Evolutionary conservation across 768 basidiomycete species (phyloP), one percentile per base, ranked within the genome.

Genomic region (Pulveroboletus sp.): DNA sequence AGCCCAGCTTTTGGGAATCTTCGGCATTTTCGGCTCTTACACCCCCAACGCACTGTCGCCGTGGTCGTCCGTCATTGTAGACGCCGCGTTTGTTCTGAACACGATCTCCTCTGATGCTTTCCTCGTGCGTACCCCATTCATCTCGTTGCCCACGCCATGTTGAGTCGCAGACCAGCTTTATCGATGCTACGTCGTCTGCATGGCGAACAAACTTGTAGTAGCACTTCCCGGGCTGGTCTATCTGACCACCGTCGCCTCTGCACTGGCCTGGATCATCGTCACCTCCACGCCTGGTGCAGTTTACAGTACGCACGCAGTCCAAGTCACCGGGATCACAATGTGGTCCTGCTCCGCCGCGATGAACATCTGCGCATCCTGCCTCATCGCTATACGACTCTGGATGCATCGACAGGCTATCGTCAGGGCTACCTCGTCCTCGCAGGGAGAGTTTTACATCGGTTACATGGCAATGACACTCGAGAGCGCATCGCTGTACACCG

Each of bases 381-480:
- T 62, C 15, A 62, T 62, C 21, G 41, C 54, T 1, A 14, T 8
- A 2, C 52, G 62, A 3, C 50, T 62, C 9, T 58, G 40, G 56
- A 49, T 64, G 36, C 52, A 64, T 21, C 46, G 59, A 6, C 62
- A 36, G 1, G 43, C 59, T 0, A 35, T 61, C 43, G 37, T 50
- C 1, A 30, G 12, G 2, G 54, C 59, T 0, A 12, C 55, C 41
- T 59, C 59, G 1, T 37, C 46, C 0, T 47, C 38, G 1, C 59
- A 58, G 8, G 61, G 56, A 2, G 15, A 44, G 17, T 61, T 63
- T 17, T 62, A 64, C 32, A 39, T 63, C 33, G 28, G 50, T 2
- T 63, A 58, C n/a, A 58, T 64, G 59, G 50, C 59, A 1, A 58
- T 63, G 62, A 58, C 59, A 18, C 56, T 63, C 39, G 61, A 63